Evolutionary conservation across 148 eudicot genomes (phyloP), one percentile per base, ranked within the genome.

Genomic region (Cornus suecica): DNA sequence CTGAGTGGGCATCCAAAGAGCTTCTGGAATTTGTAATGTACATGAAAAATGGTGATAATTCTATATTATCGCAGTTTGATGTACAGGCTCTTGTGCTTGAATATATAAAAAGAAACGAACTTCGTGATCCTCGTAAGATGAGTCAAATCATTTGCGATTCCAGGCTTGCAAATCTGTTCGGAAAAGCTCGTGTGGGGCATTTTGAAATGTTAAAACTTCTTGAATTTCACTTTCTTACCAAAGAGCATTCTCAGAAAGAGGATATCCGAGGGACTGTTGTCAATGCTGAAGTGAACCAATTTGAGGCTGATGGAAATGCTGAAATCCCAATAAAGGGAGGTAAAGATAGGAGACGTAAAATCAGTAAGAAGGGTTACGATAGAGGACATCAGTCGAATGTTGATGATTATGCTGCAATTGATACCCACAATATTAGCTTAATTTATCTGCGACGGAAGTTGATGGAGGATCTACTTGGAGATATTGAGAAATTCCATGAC

Each of bases 181-280:
- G 94, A 61, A 95, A 95, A 82, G 84, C 97, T 68, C 90, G 97
- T 72, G 97, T 92, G 73, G 99, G 92, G 60, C 99, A 95, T 83
- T 92, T 95, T 87, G 99, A 95, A 87, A 95, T 95, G 99, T 81
- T 95, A 74, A 95, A 95, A 83, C 99, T 95, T 72, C 89, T 95
- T 41, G 99, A 95, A 74, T 92, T 90, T 65, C 99, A 95, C 80
- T 95, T 92, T 80, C 79, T 89, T 74, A 48, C 85, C 34, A 90
- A 89, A 80, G 94, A 93, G 48, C 90, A 94, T 80, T 66, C 86
- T 75, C 94, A 84, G 71, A 86, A 56, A 56, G 97, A 91, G 82
- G 97, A 95, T 83, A 83, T 84, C 78, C 94, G 90, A 73, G 97
- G 92, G 72, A 87, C 79, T 74, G 90, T 84, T 75, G 89, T 88